Evolutionary conservation across 2,329 filamentous ascomycete genomes (phyloP), one percentile per base, ranked within the genome.

Genomic region (Polychaeton citri): DNA sequence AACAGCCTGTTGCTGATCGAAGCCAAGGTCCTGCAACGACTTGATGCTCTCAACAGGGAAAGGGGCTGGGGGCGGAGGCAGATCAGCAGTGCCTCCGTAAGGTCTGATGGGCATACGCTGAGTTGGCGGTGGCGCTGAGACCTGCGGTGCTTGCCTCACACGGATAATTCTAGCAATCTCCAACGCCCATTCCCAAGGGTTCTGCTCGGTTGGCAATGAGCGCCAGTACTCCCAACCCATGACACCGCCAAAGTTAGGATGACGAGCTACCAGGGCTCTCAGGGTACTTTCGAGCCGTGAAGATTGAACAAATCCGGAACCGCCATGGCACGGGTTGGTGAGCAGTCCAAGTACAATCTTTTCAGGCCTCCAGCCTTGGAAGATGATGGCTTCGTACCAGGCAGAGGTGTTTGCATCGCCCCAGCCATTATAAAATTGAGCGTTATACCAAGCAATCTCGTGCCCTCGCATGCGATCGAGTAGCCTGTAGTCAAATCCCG

Each of bases 161-260:
- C 24, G 24, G 7, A 28, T 28, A 1, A 59, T 50, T 1, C 47
- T 39, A 0, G 76, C 75, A 66, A 90, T 78, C 38, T 69, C 68
- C 32, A 67, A 69, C 0, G 81, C 82, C 86, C 86, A 94, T 45
- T 81, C 68, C 79, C 80, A 88, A 0, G 83, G 81, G 9, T 64
- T 63, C 2, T 53, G 54, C 17, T 72, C 77, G 1, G 77, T 79
- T 0, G 82, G 81, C 39, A 76, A 56, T 37, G 79, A 74, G 62
- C 93, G 92, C 62, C 88, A 94, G 55, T 90, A 94, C 62, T 95
- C 87, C 87, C 87, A 95, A 2, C 85, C 85, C 77, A 90, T 90
- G 5, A 95, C 76, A 1, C 87, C 87, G 1, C 86, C 87, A 55
- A 94, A 90, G 1, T 63, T 63, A 1, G 72, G 71, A 48, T 82